Evolutionary conservation across 2,329 filamentous ascomycete genomes (phyloP), one percentile per base, ranked within the genome.

Genomic region (Xylogone sp.): DNA sequence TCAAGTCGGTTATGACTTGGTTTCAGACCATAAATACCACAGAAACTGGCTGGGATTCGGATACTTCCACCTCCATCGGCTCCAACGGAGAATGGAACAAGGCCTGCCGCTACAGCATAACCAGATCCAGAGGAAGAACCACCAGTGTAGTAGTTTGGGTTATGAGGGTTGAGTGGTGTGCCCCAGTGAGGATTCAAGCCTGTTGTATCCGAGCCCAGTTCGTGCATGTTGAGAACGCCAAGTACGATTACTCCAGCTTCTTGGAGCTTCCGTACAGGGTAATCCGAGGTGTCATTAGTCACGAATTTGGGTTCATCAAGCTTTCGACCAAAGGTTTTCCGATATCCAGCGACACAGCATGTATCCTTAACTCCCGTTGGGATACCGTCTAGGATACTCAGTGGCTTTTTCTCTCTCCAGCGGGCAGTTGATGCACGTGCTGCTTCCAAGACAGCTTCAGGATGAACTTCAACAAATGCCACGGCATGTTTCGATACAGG

Each of bases 51-150:
- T 7, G 63, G 62, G n/a, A 70, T 59, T 60, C 63, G 60, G 42
- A 89, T 82, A 18, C 82, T 87, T 24, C 86, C 86, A 53, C 86
- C 86, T 0, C 86, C 97, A 66, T 99, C 94, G 13, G 93, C 96
- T 19, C 93, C 94, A 20, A 99, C 73, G 3, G 92, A 90, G 29
- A 85, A 57, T 21, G 83, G 78, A 0, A 78, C 77, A 2, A 79
- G 73, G 21, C 81, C 81, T 1, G 81, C 75, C 20, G 81, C 82
- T 21, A 97, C 89, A 8, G 90, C 89, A 18, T 95, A 83, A 2
- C 93, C 93, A 65, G 91, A 95, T 13, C 94, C 94, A 44, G 94
- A 94, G 1, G 93, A 97, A 65, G 91, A 96, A 18, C 91, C 91
- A 29, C 91, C 91, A 0, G 89, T 46, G 67, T 94, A 94, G 71